Percentiles rank a stretch among this genome's conserved stretches.
These are phyloP conservation scores for Cercospora zeina DNA, from an alignment of 2,329 filamentous ascomycete species.

Conservation along the genomic window DNA sequence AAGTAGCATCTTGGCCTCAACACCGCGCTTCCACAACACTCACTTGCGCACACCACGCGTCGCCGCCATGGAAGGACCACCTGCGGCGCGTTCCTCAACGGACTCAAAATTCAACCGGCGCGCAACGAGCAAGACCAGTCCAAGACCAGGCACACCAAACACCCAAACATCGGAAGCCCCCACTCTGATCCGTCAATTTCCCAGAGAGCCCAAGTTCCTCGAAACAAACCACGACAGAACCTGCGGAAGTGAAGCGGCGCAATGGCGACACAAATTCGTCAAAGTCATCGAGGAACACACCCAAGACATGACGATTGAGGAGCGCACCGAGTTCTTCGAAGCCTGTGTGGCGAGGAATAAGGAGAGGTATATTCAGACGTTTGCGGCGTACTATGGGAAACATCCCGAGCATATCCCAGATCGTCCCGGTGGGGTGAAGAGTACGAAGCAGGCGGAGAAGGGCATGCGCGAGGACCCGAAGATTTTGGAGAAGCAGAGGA, in stretches of 20 bases:
- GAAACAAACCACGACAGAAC: conserved; percentile 9
- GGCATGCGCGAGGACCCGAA: conserved; percentile 3
- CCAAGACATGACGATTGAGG: conserved; percentile 11
- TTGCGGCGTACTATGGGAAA: conserved; percentile 12
- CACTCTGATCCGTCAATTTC: conserved; percentile 4
- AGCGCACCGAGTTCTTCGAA: conserved; percentile 17
- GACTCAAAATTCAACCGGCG: background rate
- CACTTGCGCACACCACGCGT: background rate
- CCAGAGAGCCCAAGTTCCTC: conserved; percentile 5
- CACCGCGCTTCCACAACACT: background rate
- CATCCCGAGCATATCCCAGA: conserved; percentile 19
- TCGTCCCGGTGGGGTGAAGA: conserved; percentile 17
- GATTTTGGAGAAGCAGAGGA: background rate
- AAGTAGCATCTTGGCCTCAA: background rate
- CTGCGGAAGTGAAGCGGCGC: conserved; percentile 8
- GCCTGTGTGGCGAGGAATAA: conserved; percentile 7
- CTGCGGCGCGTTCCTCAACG: background rate
- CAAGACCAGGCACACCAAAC: conserved; percentile 4
- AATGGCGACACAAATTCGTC: conserved; percentile 14
- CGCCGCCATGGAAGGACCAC: background rate
- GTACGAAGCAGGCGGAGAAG: conserved; percentile 1
- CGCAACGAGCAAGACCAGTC: conserved; percentile 1
- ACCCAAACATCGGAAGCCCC: conserved; percentile 15
- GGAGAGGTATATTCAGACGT: conserved; percentile 11
- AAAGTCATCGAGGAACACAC: conserved; percentile 14